Percentiles rank a stretch among this genome's conserved stretches.
These are phyloP conservation scores for Leptographium galeiforme DNA, from an alignment of 2,329 filamentous ascomycete genomes.

Conservation along the genomic window DNA sequence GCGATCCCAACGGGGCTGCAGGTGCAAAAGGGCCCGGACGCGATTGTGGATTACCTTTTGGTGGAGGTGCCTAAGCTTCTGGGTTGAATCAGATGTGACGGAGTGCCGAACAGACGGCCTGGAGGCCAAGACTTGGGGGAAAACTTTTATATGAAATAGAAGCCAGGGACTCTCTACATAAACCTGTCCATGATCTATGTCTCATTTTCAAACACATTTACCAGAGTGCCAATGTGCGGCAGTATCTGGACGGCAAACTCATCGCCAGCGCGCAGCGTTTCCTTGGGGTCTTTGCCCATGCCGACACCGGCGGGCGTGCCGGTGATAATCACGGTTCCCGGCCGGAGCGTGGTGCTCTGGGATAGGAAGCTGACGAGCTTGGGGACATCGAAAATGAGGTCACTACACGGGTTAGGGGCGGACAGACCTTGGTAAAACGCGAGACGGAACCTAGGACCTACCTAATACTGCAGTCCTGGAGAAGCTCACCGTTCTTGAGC, in stretches of 20 bases:
- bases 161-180: too few relatives aligned
- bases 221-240: conserved; percentile 22
- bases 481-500: conserved; percentile 26
- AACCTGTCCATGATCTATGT: background rate
- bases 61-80: conserved; percentile 23
- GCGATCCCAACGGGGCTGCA: conserved; percentile 40
- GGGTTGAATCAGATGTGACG: background rate
- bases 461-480: conserved; percentile 7
- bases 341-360: conserved; percentile 27
- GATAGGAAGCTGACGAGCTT: conserved; percentile 28
- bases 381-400: conserved; percentile 39
- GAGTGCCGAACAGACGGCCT: background rate
- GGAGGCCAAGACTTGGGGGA: too few relatives aligned
- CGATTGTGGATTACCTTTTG: conserved; percentile 36
- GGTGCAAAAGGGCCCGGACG: conserved; percentile 37
- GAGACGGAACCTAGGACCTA: background rate
- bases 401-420: conserved; percentile 18
- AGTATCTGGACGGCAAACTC: conserved; percentile 29
- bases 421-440: background rate
- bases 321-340: conserved; percentile 27
- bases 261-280: conserved; percentile 24
- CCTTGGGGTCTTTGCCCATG: conserved; percentile 22
- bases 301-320: conserved; percentile 29
- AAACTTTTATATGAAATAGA: too few relatives aligned
- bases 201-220: background rate